Conservation (phyloP, 257 asterid genomes). For the Solanum chmielewskii region DNA sequence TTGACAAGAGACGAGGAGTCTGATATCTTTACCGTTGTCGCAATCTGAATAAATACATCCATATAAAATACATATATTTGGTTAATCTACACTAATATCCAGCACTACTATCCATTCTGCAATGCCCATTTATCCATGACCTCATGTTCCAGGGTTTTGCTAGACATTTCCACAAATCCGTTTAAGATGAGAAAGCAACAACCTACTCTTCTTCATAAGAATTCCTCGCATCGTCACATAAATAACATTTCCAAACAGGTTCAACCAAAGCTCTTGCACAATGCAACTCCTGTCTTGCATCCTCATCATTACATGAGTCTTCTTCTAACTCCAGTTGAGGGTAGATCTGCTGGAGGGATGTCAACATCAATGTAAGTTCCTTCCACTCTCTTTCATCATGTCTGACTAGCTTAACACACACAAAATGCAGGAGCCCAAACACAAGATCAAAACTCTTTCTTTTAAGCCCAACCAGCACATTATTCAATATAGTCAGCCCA, state of each 20-base stretch:
- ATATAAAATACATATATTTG: not conserved
- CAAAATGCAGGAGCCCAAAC: slow-evolving; percentile 57
- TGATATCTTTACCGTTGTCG: not conserved
- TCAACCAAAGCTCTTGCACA: slow-evolving; percentile 53
- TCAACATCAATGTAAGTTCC: slow-evolving; percentile 40
- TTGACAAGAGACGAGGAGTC: not conserved
- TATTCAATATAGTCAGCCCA: slow-evolving; percentile 40
- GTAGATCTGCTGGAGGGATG: slow-evolving; percentile 29
- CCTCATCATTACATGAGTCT: slow-evolving; percentile 14
- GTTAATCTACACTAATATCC: not conserved
- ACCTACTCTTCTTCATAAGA: slow-evolving; percentile 28
- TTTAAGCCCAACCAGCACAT: slow-evolving; percentile 31
- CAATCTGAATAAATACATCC: not conserved
- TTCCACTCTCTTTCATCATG: slow-evolving; percentile 34
- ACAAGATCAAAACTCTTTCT: slow-evolving; percentile 36
- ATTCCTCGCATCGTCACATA: slow-evolving; percentile 17
- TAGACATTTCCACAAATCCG: not conserved
- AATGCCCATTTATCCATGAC: not conserved
- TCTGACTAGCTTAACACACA: slow-evolving; percentile 44
- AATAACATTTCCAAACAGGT: slow-evolving; percentile 42
- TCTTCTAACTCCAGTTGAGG: slow-evolving; percentile 29
- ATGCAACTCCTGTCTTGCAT: slow-evolving; percentile 26
- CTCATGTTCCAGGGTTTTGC: not conserved
- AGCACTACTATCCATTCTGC: not conserved
- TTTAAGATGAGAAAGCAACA: not conserved